Conservation (phyloP, 202 grass and related monocot genomes). For the Setaria viridis region DNA sequence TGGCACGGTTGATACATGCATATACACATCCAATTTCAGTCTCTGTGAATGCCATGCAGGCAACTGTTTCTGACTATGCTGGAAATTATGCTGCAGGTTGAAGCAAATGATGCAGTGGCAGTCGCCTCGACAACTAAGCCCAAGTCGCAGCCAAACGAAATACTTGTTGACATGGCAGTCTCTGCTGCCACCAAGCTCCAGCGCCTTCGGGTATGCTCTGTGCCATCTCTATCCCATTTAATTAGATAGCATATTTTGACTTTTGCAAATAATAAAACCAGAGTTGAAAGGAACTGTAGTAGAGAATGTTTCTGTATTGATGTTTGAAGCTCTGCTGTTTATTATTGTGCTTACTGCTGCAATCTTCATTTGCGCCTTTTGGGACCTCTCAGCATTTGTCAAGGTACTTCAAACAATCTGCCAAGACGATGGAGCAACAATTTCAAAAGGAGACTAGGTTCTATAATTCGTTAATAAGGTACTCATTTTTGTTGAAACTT, state of each 20-base stretch:
- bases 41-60: background rate
- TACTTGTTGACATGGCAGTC: constrained; percentile 78
- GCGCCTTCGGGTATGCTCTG: constrained; percentile 67
- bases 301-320: constrained; percentile 22
- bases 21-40: background rate
- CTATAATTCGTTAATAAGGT: constrained; percentile 91
- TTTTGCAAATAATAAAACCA: background rate
- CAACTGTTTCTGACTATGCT: constrained; percentile 10
- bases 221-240: background rate
- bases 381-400: constrained; percentile 68
- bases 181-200: constrained; percentile 93
- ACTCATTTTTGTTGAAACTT: constrained; percentile 29
- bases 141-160: constrained; percentile 75
- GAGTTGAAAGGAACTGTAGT: constrained; percentile 10
- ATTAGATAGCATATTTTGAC: constrained; percentile 14
- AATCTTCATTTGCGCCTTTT: constrained; percentile 34
- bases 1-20: constrained; percentile 53
- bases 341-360: constrained; percentile 28
- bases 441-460: constrained; percentile 86
- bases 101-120: constrained; percentile 83
- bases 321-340: constrained; percentile 3
- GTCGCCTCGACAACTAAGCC: constrained; percentile 79
- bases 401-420: constrained; percentile 87
- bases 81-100: constrained; percentile 67
- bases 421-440: constrained; percentile 85